A percentile compares a stretch with the other conserved stretches of the same genome.
Evolutionary conservation across 768 basidiomycete species (phyloP).

Genomic region (Suillus discolor): DNA sequence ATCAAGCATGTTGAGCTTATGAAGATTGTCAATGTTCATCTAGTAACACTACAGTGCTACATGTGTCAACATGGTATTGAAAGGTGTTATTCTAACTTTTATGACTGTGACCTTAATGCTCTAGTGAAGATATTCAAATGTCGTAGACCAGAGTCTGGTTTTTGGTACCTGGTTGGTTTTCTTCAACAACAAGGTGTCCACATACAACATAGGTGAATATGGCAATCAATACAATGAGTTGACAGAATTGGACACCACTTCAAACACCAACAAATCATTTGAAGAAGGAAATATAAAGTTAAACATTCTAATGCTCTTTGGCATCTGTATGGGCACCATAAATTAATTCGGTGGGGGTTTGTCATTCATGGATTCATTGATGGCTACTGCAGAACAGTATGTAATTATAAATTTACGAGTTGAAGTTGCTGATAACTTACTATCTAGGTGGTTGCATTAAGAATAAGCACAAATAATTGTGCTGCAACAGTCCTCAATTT

Average conservation of each 20-base stretch:
- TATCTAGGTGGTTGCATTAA: slow-evolving; percentile 22
- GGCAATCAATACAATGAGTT: slow-evolving; percentile 12
- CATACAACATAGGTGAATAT: slow-evolving; percentile 17
- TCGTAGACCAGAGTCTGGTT: too few species aligned
- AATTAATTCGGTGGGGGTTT: slow-evolving; percentile 25
- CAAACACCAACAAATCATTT: slow-evolving; percentile 4
- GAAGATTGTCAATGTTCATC: too few species aligned
- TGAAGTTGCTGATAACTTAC: too few species aligned
- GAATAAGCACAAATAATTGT: slow-evolving; percentile 28
- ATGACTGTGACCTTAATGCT: too few species aligned
- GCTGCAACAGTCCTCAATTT: slow-evolving; percentile 26
- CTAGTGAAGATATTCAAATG: too few species aligned
- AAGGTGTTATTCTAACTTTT: too few species aligned
- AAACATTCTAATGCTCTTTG: slow-evolving; percentile 22
- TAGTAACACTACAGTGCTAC: too few species aligned
- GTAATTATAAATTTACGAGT: background rate
- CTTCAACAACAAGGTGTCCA: slow-evolving; percentile 11
- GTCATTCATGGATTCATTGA: slow-evolving; percentile 32
- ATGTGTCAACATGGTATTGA: too few species aligned
- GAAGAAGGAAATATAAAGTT: slow-evolving; percentile 8
- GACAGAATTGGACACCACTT: slow-evolving; percentile 10
- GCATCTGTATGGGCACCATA: slow-evolving; percentile 30
- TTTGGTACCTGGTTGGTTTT: too few species aligned
- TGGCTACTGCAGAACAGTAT: slow-evolving; percentile 30
- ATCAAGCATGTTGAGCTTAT: too few species aligned